phyloP scores from a whole-genome alignment of 768 basidiomycete species.

The Russula sp. region DNA sequence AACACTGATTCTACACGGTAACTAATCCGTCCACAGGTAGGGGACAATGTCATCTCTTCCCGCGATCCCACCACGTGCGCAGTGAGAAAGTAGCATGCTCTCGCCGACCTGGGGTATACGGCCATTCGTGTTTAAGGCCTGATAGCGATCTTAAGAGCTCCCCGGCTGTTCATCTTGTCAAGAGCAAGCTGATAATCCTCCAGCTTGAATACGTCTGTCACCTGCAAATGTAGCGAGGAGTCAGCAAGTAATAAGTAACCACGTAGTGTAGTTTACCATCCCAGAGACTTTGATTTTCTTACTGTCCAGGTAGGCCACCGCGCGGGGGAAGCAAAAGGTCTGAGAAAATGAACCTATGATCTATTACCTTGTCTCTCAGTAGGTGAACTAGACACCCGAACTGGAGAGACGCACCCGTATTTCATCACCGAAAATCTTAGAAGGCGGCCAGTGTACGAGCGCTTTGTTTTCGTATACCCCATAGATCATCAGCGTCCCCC shows the following conservation, averaged over 20 bases:
- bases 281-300: slow-evolving; percentile 78
- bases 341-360: slow-evolving; percentile 92
- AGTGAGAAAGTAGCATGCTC: not conserved
- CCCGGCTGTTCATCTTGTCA: slow-evolving; percentile 57
- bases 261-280: slow-evolving; percentile 45
- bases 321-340: slow-evolving; percentile 84
- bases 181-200: slow-evolving; percentile 58
- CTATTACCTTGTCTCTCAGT: slow-evolving; percentile 32
- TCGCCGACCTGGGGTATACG: not conserved
- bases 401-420: slow-evolving; percentile 39
- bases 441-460: slow-evolving; percentile 78
- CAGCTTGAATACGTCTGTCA: slow-evolving; percentile 52
- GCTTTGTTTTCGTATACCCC: slow-evolving; percentile 89
- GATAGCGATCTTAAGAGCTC: slow-evolving; percentile 47
- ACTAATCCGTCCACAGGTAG: not conserved
- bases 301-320: slow-evolving; percentile 82
- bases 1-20: not conserved
- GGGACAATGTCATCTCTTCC: not conserved
- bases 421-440: slow-evolving; percentile 73
- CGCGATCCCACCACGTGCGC: not conserved
- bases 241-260: not conserved
- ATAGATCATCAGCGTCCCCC: slow-evolving; percentile 83
- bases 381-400: not conserved
- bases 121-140: slow-evolving; percentile 33
- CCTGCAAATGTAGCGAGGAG: slow-evolving; percentile 28